Evolutionary conservation across 1,284 basidiomycete species (phyloP), one percentile per base, ranked within the genome.

Genomic region (Pisolithus thermaeus): DNA sequence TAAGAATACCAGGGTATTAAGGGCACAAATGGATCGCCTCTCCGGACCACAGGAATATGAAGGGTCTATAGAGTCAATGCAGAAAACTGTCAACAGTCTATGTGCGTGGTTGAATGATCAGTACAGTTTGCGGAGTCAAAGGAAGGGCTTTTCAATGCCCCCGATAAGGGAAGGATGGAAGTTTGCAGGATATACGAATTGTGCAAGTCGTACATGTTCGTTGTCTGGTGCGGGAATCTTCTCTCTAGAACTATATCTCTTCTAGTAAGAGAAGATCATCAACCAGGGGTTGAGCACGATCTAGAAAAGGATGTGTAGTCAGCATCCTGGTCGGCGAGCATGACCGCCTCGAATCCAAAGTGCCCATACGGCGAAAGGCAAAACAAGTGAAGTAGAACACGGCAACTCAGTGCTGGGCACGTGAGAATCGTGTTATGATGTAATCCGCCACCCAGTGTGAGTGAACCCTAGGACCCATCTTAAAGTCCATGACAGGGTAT

Each of bases 211-310:
- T 30, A 11, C 12, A 35, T 35, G 32, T 35, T 35, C 32, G 12
- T 35, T 35, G 12, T 35, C 12, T 35, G 32, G 12, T 35, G 12
- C 5, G 12, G 3, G 12, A 35, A 14, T 14, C 3, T 35, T 14
- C 12, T 35, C 32, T 35, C 32, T 14, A 35, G 32, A 3, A 12
- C 12, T 20, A 35, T 35, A 14, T 35, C 32, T 35, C 38, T n/a
- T 46, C 60, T 60, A 87, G 62, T 86, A 87, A 1, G 82, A 84
- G 70, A 87, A 87, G 56, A 87, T 82, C 85, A 87, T 87, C 56
- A 87, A 70, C 84, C 84, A 88, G 1, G 86, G 85, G 59, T 90
- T 90, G 53, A 90, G 76, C 47, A 88, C 78, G 53, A 90, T 83
- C 79, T 84, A 49, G 7, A 45, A 47, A 40, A 28, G 50, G 51